A percentile compares a stretch with the other conserved stretches of the same genome.
phyloP scores from a whole-genome alignment of 257 asterid genomes.

The Scutellaria barbata region DNA sequence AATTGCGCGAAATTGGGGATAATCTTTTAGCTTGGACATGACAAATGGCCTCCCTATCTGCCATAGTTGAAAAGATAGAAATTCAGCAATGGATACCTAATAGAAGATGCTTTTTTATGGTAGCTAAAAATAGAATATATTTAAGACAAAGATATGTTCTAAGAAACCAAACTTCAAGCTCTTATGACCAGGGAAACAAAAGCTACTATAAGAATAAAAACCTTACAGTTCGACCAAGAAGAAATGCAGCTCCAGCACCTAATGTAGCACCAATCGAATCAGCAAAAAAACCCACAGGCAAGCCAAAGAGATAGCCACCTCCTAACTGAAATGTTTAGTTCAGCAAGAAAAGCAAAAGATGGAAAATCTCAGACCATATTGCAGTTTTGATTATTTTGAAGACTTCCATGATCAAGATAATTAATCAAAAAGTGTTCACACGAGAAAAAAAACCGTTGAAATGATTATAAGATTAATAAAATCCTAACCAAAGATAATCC shows the following conservation, averaged over 20 bases:
- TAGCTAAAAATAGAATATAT: conserved; percentile 1
- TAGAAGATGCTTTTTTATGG: not conserved
- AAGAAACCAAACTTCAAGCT: not conserved
- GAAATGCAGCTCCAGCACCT: conserved; percentile 92
- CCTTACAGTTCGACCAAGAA: conserved; percentile 96
- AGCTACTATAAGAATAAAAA: not conserved
- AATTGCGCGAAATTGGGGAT: conserved; percentile 83
- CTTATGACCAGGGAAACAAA: conserved; percentile 12
- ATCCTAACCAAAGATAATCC: too few relatives aligned
- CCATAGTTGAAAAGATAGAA: conserved; percentile 26
- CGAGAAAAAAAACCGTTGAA: not conserved
- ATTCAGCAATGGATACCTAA: conserved; percentile 19
- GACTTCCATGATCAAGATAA: not conserved
- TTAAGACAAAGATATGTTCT: not conserved
- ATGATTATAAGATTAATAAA: not conserved
- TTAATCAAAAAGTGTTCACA: not conserved
- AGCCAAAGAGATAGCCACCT: conserved; percentile 96
- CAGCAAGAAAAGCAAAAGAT: conserved; percentile 19
- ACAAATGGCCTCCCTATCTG: conserved; percentile 92
- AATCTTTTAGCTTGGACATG: conserved; percentile 77
- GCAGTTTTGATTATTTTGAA: too few relatives aligned
- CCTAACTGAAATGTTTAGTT: conserved; percentile 68
- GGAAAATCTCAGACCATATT: not conserved
- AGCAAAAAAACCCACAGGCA: conserved; percentile 87
- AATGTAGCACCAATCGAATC: conserved; percentile 91